Conservation (phyloP, 495 filamentous ascomycete genomes). For the Penicillium macrosclerotiorum region DNA sequence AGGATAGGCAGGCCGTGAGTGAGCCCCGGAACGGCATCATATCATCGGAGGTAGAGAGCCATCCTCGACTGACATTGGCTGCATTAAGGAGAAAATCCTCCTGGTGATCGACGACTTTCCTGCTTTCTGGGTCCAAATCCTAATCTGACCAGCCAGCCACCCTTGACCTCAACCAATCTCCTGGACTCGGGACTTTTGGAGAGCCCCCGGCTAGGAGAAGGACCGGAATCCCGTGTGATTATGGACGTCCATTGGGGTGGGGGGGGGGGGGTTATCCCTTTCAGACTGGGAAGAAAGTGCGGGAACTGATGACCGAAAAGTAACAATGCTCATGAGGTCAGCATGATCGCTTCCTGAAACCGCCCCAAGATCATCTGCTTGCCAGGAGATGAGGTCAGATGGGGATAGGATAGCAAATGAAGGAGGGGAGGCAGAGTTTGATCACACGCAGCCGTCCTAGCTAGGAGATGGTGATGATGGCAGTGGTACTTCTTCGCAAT, state of each 20-base stretch:
- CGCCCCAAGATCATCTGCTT: conserved; percentile 1
- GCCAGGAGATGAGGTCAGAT: conserved; percentile 4
- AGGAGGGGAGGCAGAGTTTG: neutral
- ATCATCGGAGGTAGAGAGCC: neutral
- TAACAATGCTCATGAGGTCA: neutral
- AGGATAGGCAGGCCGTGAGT: neutral
- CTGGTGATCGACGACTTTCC: neutral
- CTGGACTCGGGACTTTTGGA: too few relatives aligned
- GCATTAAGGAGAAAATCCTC: conserved; percentile 3
- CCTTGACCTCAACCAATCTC: too few relatives aligned
- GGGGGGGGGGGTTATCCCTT: neutral
- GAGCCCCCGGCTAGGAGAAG: too few relatives aligned
- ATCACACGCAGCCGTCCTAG: conserved; percentile 7
- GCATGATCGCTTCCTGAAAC: conserved; percentile 13
- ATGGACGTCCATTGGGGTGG: too few relatives aligned
- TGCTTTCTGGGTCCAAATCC: too few relatives aligned
- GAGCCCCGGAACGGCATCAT: neutral
- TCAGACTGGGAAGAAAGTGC: neutral
- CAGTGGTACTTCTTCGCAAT: too few relatives aligned
- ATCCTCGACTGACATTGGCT: conserved; percentile 1
- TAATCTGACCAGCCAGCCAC: too few relatives aligned
- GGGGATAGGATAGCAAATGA: too few relatives aligned
- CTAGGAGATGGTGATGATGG: too few relatives aligned
- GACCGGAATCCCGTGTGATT: too few relatives aligned
- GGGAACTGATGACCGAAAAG: neutral